Conservation (phyloP, 139 green algal species). For the Monoraphidium neglectum region DNA sequence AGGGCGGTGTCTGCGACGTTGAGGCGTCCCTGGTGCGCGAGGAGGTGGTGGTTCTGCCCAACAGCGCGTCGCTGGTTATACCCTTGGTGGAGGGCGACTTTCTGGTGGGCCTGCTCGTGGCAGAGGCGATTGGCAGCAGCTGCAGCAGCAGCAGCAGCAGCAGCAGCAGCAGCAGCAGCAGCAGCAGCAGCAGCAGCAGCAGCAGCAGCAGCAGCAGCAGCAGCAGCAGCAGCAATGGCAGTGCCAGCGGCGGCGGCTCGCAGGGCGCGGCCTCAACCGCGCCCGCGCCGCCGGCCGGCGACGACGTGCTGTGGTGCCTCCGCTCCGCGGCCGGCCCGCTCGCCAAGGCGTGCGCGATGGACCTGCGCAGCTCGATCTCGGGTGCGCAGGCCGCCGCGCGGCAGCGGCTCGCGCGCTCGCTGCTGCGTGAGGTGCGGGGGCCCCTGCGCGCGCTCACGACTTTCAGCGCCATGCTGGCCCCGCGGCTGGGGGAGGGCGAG, state of each 20-base stretch:
- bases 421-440: constrained; percentile 55
- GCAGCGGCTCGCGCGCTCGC: constrained; percentile 37
- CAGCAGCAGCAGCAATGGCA: neutral
- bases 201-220: neutral
- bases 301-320: constrained; percentile 46
- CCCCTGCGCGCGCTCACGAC: constrained; percentile 66
- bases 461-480: constrained; percentile 63
- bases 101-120: constrained; percentile 66
- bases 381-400: constrained; percentile 27
- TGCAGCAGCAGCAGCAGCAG: neutral
- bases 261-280: neutral
- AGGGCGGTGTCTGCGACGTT: constrained; percentile 20
- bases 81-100: constrained; percentile 50
- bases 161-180: neutral
- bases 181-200: constrained; percentile 21
- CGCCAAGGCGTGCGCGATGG: constrained; percentile 58
- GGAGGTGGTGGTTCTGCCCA: constrained; percentile 62
- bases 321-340: constrained; percentile 52
- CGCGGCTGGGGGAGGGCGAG: constrained; percentile 46
- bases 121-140: constrained; percentile 31
- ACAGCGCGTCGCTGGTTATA: constrained; percentile 57
- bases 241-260: neutral
- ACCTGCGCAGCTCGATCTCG: constrained; percentile 46
- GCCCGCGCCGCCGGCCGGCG: neutral
- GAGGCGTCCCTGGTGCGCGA: constrained; percentile 57